Percentiles rank a stretch among this genome's conserved stretches.
Evolutionary conservation across 148 eudicot species (phyloP).

Genomic region (Persicaria tinctoria): DNA sequence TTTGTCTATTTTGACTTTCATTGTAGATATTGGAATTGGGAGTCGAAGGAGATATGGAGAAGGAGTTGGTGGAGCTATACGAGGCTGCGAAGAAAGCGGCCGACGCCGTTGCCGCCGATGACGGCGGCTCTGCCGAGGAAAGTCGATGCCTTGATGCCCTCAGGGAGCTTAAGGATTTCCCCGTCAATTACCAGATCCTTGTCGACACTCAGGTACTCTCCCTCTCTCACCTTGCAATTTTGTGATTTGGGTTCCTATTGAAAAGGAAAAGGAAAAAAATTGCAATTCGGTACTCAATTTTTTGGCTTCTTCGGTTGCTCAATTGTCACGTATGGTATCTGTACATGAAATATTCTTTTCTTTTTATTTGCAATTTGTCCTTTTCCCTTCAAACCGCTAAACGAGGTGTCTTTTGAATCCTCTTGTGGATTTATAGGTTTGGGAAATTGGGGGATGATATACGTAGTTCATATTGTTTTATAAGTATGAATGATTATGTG

Average conservation of each 20-base stretch:
- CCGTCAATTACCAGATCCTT: slow-evolving; percentile 60
- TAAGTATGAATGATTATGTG: too few species aligned
- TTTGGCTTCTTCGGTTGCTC: background rate
- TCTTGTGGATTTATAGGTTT: background rate
- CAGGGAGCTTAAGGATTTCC: slow-evolving; percentile 44
- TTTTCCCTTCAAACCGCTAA: background rate
- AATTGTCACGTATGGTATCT: background rate
- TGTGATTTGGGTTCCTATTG: background rate
- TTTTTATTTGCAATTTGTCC: background rate
- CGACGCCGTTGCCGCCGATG: slow-evolving; percentile 35
- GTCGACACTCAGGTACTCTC: slow-evolving; percentile 55
- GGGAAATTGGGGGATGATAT: background rate
- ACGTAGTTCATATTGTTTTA: background rate
- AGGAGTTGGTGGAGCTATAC: slow-evolving; percentile 45
- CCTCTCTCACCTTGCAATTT: background rate
- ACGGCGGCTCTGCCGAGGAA: slow-evolving; percentile 35
- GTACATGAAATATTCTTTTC: background rate
- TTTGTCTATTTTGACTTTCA: background rate
- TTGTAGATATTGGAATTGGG: background rate
- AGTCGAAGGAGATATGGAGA: slow-evolving; percentile 33
- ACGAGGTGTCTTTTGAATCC: background rate
- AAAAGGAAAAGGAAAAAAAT: background rate
- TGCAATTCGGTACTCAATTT: background rate
- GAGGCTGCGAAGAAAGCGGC: slow-evolving; percentile 67
- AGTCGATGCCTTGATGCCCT: slow-evolving; percentile 58